Conservation (phyloP, 179 eudicot genomes). For the Sideroxylon spinosum region DNA sequence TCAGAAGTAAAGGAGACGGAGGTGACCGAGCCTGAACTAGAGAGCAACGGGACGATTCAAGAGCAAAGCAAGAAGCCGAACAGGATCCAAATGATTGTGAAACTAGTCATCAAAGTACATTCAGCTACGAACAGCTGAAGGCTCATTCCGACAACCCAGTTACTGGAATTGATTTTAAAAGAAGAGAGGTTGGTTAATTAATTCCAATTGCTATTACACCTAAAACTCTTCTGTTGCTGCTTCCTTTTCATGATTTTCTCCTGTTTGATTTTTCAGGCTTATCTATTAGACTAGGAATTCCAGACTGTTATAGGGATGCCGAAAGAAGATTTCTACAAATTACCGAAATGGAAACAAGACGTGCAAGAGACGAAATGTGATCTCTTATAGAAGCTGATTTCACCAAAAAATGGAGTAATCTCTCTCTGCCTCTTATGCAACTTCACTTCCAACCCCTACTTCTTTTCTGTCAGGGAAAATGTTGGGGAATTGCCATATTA, state of each 20-base stretch:
- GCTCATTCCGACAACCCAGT: conserved; percentile 81
- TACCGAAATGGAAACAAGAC: conserved; percentile 95
- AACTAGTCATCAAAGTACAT: conserved; percentile 51
- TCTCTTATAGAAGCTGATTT: conserved; percentile 43
- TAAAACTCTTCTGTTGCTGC: neutral
- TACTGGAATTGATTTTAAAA: conserved; percentile 84
- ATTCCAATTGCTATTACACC: neutral
- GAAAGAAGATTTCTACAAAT: conserved; percentile 61
- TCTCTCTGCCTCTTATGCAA: neutral
- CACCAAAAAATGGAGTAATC: neutral
- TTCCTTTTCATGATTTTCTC: neutral
- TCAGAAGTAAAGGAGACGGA: conserved; percentile 38
- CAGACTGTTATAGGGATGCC: conserved; percentile 46
- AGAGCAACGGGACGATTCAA: conserved; percentile 44
- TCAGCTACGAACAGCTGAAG: conserved; percentile 69
- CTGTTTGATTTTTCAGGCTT: conserved; percentile 40
- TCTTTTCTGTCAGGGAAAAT: conserved; percentile 2
- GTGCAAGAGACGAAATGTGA: conserved; percentile 70
- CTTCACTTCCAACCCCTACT: neutral
- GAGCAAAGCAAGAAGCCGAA: conserved; percentile 39
- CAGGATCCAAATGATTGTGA: conserved; percentile 51
- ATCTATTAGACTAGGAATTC: conserved; percentile 75
- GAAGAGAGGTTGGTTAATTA: conserved; percentile 75
- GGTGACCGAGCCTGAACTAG: conserved; percentile 34
- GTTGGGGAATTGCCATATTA: neutral